A percentile compares a stretch with the other conserved stretches of the same genome.
phyloP scores from a whole-genome alignment of 306 rosid genomes.

The Sindora glabra region DNA sequence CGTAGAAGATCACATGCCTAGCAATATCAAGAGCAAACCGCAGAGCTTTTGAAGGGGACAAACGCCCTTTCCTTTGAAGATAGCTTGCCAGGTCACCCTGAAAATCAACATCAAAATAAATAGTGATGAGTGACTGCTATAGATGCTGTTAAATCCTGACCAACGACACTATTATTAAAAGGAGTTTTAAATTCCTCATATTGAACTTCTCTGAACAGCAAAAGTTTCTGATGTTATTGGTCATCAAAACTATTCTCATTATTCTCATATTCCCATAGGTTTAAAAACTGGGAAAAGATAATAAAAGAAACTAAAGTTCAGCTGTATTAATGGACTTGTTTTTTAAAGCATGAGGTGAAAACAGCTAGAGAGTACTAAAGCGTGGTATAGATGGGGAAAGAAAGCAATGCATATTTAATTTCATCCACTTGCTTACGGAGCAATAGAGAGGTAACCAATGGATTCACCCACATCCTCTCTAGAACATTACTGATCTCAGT shows the following conservation, averaged over 20 bases:
- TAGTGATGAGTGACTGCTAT: conserved; percentile 18
- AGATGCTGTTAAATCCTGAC: not conserved
- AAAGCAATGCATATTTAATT: not conserved
- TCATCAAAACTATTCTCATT: too few species aligned
- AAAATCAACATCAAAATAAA: conserved; percentile 18
- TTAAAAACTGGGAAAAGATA: not conserved
- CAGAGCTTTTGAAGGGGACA: conserved; percentile 79
- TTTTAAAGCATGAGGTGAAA: not conserved
- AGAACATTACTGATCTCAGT: not conserved
- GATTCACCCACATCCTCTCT: not conserved
- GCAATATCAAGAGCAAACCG: conserved; percentile 87
- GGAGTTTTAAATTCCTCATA: not conserved
- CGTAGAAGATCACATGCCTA: conserved; percentile 55
- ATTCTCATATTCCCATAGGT: not conserved
- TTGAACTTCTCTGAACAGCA: not conserved
- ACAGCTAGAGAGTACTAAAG: not conserved
- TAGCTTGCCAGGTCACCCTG: conserved; percentile 89
- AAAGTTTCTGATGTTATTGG: too few species aligned
- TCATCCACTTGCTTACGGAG: not conserved
- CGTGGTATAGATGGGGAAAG: not conserved
- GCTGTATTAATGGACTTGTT: not conserved
- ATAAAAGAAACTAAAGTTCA: not conserved
- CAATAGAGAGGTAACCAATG: not conserved
- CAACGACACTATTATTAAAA: not conserved
- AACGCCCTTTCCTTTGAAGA: conserved; percentile 88